Conservation (phyloP, 1,284 basidiomycete species). For the Pseudomicrostroma phylloplanum region DNA sequence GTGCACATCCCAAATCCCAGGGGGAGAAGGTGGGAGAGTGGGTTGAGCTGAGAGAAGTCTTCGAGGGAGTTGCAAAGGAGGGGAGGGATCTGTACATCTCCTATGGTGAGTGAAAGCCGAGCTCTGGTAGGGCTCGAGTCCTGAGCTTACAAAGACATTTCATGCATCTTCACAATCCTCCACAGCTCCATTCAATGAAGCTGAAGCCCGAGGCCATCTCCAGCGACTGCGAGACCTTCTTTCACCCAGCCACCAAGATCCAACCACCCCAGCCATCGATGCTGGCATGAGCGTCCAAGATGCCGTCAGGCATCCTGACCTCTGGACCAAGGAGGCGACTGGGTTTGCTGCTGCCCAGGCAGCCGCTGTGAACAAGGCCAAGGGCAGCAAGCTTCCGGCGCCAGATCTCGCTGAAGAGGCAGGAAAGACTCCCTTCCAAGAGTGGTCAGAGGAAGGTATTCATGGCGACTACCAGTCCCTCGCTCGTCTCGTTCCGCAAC, state of each 20-base stretch:
- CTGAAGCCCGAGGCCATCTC: slow-evolving; percentile 54
- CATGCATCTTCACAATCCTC: not conserved
- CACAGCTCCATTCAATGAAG: slow-evolving; percentile 55
- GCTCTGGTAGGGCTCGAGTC: not conserved
- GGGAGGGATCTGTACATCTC: slow-evolving; percentile 39
- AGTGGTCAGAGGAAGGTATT: slow-evolving; percentile 53
- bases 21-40: slow-evolving; percentile 41
- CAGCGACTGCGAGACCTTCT: slow-evolving; percentile 55
- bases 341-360: slow-evolving; percentile 9
- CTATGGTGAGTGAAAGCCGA: slow-evolving; percentile 23
- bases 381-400: slow-evolving; percentile 17
- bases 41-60: slow-evolving; percentile 43
- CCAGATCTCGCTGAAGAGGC: slow-evolving; percentile 9
- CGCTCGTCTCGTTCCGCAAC: slow-evolving; percentile 48
- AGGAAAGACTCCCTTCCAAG: slow-evolving; percentile 38
- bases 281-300: slow-evolving; percentile 56
- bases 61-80: slow-evolving; percentile 33
- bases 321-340: slow-evolving; percentile 29
- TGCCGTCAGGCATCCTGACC: slow-evolving; percentile 52
- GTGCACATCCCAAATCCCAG: slow-evolving; percentile 14
- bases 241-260: slow-evolving; percentile 52
- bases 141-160: not conserved
- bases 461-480: slow-evolving; percentile 21
- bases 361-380: slow-evolving; percentile 20
- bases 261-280: slow-evolving; percentile 52